A percentile compares a stretch with the other conserved stretches of the same genome.
Evolutionary conservation across 2,329 filamentous ascomycete genomes (phyloP).

Genomic region (Malbranchea cinnamomea): DNA sequence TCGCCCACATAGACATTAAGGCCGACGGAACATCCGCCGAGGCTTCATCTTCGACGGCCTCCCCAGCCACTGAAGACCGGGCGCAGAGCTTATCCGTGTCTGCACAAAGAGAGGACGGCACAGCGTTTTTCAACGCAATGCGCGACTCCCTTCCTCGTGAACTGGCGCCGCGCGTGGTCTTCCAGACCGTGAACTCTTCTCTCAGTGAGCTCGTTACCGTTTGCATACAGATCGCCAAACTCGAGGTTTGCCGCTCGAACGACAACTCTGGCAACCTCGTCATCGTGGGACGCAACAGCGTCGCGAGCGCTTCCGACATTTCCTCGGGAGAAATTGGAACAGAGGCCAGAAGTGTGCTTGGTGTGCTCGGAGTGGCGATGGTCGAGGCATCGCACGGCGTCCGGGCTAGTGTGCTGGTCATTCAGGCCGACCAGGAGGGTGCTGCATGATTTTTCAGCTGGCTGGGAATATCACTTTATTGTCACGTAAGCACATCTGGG

Average conservation of each 20-base stretch:
- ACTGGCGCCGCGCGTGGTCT: slow-evolving; percentile 41
- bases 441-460: background rate
- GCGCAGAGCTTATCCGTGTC: too few species aligned
- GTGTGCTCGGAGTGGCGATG: slow-evolving; percentile 23
- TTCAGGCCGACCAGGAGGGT: slow-evolving; percentile 39
- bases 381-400: slow-evolving; percentile 43
- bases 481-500: too few species aligned
- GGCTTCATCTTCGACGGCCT: slow-evolving; percentile 4
- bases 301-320: slow-evolving; percentile 5
- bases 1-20: slow-evolving; percentile 44
- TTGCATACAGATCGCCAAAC: slow-evolving; percentile 39
- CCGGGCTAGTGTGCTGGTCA: slow-evolving; percentile 53
- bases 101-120: slow-evolving; percentile 28
- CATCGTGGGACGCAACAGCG: slow-evolving; percentile 31
- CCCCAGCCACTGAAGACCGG: slow-evolving; percentile 3
- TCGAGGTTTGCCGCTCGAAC: slow-evolving; percentile 44
- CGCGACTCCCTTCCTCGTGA: slow-evolving; percentile 39
- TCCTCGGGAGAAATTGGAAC: slow-evolving; percentile 24
- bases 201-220: slow-evolving; percentile 28
- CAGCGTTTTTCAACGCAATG: slow-evolving; percentile 42
- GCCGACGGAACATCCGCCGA: slow-evolving; percentile 5
- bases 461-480: too few species aligned
- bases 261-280: slow-evolving; percentile 58
- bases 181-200: slow-evolving; percentile 24
- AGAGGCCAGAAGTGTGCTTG: slow-evolving; percentile 19